Conservation (phyloP, 257 asterid genomes). For the Solanum megistacrolobum region DNA sequence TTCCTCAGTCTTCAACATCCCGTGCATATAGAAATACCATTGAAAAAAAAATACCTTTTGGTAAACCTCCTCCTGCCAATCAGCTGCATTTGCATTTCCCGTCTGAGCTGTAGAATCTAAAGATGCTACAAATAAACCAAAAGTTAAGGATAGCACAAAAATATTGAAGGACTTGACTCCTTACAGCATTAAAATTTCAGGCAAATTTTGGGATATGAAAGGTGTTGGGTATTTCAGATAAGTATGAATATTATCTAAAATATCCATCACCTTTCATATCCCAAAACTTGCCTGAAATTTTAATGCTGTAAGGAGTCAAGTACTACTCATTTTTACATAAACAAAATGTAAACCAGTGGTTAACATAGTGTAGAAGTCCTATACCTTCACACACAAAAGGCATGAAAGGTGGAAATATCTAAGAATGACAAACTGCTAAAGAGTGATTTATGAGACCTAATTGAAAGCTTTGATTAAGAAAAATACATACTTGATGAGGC, state of each 20-base stretch:
- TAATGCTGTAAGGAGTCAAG: neutral
- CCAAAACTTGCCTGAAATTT: neutral
- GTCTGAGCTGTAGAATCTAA: slow-evolving; percentile 70
- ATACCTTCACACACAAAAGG: neutral
- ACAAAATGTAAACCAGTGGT: neutral
- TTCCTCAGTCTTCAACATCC: neutral
- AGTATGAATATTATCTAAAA: neutral
- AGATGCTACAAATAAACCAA: slow-evolving; percentile 29
- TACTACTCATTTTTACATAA: neutral
- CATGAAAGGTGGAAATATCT: neutral
- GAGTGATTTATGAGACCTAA: neutral
- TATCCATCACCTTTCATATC: neutral
- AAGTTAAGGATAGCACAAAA: neutral
- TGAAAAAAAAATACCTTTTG: slow-evolving; percentile 55
- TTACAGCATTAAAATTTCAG: neutral
- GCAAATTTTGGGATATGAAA: neutral
- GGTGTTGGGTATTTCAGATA: neutral
- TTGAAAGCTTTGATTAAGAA: slow-evolving; percentile 3
- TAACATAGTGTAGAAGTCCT: neutral
- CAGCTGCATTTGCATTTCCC: slow-evolving; percentile 57
- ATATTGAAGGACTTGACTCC: neutral
- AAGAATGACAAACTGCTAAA: neutral
- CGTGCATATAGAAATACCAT: neutral
- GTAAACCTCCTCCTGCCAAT: slow-evolving; percentile 84
- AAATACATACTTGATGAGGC: slow-evolving; percentile 59